Evolutionary conservation across 345 rosid species (phyloP).

Genomic region (Eucalyptus melliodora): DNA sequence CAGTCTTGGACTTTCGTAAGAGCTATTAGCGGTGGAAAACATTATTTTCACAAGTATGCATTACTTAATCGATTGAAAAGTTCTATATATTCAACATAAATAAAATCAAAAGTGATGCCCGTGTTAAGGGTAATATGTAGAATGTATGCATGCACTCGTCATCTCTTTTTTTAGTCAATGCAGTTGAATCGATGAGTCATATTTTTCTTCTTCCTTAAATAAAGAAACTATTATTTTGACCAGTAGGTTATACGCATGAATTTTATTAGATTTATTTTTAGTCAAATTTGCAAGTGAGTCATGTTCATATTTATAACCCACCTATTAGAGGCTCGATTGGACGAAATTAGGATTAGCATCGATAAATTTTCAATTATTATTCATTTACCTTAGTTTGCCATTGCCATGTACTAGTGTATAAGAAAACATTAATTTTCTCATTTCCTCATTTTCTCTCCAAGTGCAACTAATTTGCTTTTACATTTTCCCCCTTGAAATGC

Average conservation of each 20-base stretch:
- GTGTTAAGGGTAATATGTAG: neutral
- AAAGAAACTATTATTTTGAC: neutral
- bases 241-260: neutral
- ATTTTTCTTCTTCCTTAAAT: neutral
- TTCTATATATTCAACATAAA: neutral
- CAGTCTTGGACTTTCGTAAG: neutral
- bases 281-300: neutral
- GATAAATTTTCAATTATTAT: neutral
- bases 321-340: neutral
- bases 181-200: neutral
- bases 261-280: neutral
- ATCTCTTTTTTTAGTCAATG: neutral
- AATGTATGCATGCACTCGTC: neutral
- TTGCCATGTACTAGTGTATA: neutral
- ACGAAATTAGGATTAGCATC: neutral
- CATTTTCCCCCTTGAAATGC: neutral
- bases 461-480: neutral
- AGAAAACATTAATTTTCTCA: neutral
- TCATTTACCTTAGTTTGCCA: neutral
- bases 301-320: neutral
- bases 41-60: neutral
- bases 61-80: neutral
- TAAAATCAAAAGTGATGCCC: neutral
- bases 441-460: slow-evolving; percentile 5
- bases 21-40: neutral